These are phyloP conservation scores for Blumeriella jaapii DNA, from an alignment of 2,329 filamentous ascomycete genomes.

Conservation along the genomic window DNA sequence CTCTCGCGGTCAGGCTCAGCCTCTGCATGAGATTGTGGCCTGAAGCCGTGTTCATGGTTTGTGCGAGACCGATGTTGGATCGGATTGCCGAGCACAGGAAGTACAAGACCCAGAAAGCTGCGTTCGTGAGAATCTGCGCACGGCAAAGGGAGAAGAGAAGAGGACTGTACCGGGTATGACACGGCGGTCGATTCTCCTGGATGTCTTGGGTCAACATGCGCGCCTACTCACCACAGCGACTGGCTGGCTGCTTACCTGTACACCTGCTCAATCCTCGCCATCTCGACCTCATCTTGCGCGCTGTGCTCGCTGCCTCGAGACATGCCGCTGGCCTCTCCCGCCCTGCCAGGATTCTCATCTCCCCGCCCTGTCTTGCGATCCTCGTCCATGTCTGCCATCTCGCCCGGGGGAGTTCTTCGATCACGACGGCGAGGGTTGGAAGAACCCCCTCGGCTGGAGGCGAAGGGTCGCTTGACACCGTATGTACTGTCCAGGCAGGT, in stretches of 20 bases:
- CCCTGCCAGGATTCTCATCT: too few relatives aligned
- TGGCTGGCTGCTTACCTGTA: slow-evolving; percentile 26
- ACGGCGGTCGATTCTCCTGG: slow-evolving; percentile 41
- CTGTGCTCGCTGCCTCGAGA: slow-evolving; percentile 2
- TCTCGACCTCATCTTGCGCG: slow-evolving; percentile 16
- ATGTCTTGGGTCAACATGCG: neutral
- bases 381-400: too few relatives aligned
- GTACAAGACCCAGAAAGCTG: slow-evolving; percentile 80
- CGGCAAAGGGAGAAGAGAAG: neutral
- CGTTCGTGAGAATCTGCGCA: slow-evolving; percentile 3
- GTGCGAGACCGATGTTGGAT: slow-evolving; percentile 85
- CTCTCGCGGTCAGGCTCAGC: slow-evolving; percentile 57
- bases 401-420: too few relatives aligned
- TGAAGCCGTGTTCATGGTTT: slow-evolving; percentile 72
- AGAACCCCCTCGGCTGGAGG: too few relatives aligned
- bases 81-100: slow-evolving; percentile 87
- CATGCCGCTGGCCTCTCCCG: too few relatives aligned
- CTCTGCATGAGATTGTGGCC: slow-evolving; percentile 66
- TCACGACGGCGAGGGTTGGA: too few relatives aligned
- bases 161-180: slow-evolving; percentile 36
- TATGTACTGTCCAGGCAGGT: too few relatives aligned
- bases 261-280: slow-evolving; percentile 27
- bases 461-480: too few relatives aligned
- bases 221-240: neutral
- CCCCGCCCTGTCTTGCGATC: too few relatives aligned